Evolutionary conservation across 495 filamentous ascomycete species (phyloP).

Genomic region (Penicillium tannophilum): DNA sequence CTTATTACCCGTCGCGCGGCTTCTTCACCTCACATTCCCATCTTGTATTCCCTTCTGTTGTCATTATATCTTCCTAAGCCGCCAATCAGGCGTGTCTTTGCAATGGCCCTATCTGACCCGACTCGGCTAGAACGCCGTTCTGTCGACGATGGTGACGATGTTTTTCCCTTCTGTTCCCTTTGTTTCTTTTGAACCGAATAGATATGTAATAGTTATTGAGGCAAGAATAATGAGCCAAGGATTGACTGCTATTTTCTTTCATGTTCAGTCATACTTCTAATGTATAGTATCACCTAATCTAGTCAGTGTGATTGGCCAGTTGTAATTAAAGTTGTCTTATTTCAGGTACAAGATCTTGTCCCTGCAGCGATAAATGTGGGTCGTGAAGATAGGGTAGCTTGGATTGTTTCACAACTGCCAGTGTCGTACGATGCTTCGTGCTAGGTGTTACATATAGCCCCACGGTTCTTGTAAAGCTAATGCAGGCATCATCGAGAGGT

Average conservation of each 20-base stretch:
- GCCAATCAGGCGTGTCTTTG: constrained; percentile 3
- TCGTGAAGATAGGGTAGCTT: background rate
- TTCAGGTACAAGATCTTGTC: background rate
- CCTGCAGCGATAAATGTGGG: background rate
- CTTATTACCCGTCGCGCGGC: constrained; percentile 9
- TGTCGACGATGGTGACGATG: constrained; percentile 16
- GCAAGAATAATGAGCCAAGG: constrained; percentile 35
- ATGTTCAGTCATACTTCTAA: background rate
- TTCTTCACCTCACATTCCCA: constrained; percentile 9
- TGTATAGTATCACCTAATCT: background rate
- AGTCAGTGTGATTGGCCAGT: background rate
- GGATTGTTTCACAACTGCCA: background rate
- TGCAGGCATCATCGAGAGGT: too few species aligned
- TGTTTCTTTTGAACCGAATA: constrained; percentile 28
- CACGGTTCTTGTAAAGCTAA: too few species aligned
- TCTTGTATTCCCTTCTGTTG: constrained; percentile 12
- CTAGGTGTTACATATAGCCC: background rate
- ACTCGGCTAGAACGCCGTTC: constrained; percentile 5
- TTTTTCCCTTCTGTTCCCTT: constrained; percentile 21
- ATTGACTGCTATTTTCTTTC: constrained; percentile 7
- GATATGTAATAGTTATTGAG: constrained; percentile 38
- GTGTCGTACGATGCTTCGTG: background rate
- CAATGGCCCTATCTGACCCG: background rate
- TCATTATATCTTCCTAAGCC: constrained; percentile 13
- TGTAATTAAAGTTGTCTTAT: background rate